Evolutionary conservation across 305 asterid genomes (phyloP), one percentile per base, ranked within the genome.

Genomic region (Rubia peregrina): DNA sequence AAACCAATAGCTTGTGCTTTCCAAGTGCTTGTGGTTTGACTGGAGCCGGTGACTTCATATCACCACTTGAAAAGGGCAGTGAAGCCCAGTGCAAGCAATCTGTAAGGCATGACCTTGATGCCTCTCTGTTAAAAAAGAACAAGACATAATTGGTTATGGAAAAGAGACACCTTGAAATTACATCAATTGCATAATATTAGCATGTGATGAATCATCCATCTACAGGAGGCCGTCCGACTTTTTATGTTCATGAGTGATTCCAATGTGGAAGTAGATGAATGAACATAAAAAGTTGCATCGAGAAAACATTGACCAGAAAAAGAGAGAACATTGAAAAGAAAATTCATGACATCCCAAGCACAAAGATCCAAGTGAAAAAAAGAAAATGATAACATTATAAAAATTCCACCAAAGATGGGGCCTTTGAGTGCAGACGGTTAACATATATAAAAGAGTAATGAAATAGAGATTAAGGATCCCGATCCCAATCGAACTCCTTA

Each of bases 1-100:
- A 74, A 73, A 61, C 63, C n/a, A 77, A 80, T 78, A 82, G 80
- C 87, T 85, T 90, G 71, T 86, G 88, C 77, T 87, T 89, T 70
- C 96, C 95, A 74, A 78, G 8, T 73, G 69, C 6, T 48, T 75
- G 91, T 30, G 77, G 61, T 70, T 83, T 89, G 43, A 68, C 19
- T 48, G 79, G 80, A 70, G 81, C 63, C 73, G 63, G 77, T n/a
- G 83, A 77, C 76, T 77, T 80, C 64, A 76, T 49, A 75, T 82
- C 92, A 7, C 84, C 78, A 17, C 68, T 14, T 43, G 87, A 77
- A 67, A 84, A 80, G 68, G 84, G 80, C 66, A 81, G 77, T 59
- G 82, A 74, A 72, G 80, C 87, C 87, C 84, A 83, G 72, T 82
- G 77, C 41, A 67, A 66, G 66, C 75, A 67, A 71, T 81, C 80